Evolutionary conservation across 108 stramenopile species (phyloP), one percentile per base, ranked within the genome.

Genomic region (Pseudonitzschia pungens): DNA sequence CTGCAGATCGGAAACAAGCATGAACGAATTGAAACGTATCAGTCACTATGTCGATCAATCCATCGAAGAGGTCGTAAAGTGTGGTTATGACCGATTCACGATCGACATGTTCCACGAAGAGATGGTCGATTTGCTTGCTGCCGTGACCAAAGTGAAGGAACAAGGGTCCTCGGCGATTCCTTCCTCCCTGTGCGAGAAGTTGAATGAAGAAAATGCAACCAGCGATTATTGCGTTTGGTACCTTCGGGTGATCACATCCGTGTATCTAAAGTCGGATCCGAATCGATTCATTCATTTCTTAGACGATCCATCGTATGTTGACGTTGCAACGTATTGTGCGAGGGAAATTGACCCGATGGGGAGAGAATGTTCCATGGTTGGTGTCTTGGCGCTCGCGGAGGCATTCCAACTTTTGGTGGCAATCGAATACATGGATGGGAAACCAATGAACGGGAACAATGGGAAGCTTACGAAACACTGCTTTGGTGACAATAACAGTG

Each of bases 191-290:
- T 79, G 85, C 65, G 33, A 64, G 22, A 75, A 75, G 45, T 65
- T 92, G 52, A 87, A 81, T 57, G 78, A 87, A 73, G 92, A 89
- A 73, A 89, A 87, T 79, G 75, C 77, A 45, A 81, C 83, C 20
- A 84, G 82, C 36, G 93, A 94, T 58, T 94, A 94, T 77, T 89
- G 89, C 76, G 89, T 89, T 20, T 94, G 93, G 93, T 94, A 83
- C 75, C 63, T 92, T 45, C 86, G 93, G 58, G 83, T 90, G 27
- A 63, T 94, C 58, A 87, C 91, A 12, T 87, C 91, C 27, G 74
- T 84, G 0, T 88, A 85, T 69, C 68, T 92, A 58, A 94, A 94
- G 69, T 67, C 80, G 33, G 76, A 94, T 75, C 83, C 88, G 3
- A 78, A 82, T 70, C 78, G 88, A 26, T 94, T 89, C 74, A 21